Evolutionary conservation across 2,329 filamentous ascomycete genomes (phyloP), one percentile per base, ranked within the genome.

Genomic region (Chaetomiaceae sp.): DNA sequence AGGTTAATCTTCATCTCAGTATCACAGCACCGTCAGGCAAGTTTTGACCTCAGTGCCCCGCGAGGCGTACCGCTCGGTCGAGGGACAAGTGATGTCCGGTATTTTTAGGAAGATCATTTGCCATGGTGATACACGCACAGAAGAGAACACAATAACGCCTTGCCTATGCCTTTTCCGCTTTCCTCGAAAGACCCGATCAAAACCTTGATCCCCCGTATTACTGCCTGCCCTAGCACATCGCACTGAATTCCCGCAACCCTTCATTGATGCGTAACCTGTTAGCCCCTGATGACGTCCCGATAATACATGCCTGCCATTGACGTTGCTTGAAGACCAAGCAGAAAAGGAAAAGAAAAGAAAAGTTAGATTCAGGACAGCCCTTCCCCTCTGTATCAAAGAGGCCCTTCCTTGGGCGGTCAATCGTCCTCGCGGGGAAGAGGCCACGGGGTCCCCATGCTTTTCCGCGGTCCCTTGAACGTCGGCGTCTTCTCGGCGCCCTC

Each of bases 401-500:
- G 25, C 19, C 9, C 25, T 44, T 12, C 12, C 23, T 17, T 23
- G 14, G 6, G 11, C 3, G 2, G 17, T 47, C 22, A 47, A 14
- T 47, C 44, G 5, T 47, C 44, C 6, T 47, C 44, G 19, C 19
- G 33, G 7, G 31, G 15, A 3, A 19, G 31, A 25, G 31, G 23
- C 44, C 44, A 37, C 17, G 17, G 17, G 12, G 14, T 29, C 17
- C 27, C 27, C 4, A 33, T 29, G 19, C 44, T 37, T 61, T 73
- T 74, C 36, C 71, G 65, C 17, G 69, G 57, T 42, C 57, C 63
- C 59, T 62, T 66, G 19, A 58, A 64, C 25, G 65, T 68, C 23
- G 67, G 66, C 23, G 71, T 71, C 20, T 43, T 47, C 14, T 45
- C 53, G 14, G 60, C 42, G 4, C 54, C 69, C 45, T 79, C 77